Base-by-base conservation (phyloP, 495 filamentous ascomycete species). In the Penicillium odoratum region DNA sequence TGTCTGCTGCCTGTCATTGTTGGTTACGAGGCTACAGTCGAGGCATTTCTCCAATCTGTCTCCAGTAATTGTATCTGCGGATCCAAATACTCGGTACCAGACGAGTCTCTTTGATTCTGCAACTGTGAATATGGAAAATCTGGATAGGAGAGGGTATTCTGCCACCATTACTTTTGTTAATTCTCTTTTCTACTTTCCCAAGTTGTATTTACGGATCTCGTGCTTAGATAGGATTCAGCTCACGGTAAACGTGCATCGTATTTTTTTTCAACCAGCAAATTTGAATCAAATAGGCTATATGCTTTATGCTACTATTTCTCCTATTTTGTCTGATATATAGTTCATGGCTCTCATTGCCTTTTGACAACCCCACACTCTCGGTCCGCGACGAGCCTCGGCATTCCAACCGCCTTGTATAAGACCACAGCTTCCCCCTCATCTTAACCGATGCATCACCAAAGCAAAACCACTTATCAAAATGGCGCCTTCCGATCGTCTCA, bases 401-500 rank as follows among this genome's bases (percentile, higher is more conserved):
- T 31, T 67, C 25, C 31, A 16, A 55, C 29, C 53, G n/a, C 62
- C 36, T 45, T 59, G 51, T 69, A 69, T 69, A 67, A 67, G 61
- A 55, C 48, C 53, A 28, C 55, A 59, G 25, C 48, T 52, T 56
- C 29, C 57, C 31, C 48, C 49, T 49, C 46, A 48, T 26, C 18
- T 46, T n/a, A 34, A 3, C 44, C 31, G 21, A 16, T 26, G 30
- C 28, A 51, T 26, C 31, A 5, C 16, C 40, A 36, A 31, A 26
- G 25, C 26, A 25, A 26, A 48, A 25, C 48, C 30, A n/a, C 52
- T 38, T 16, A 55, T 38, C 34, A 64, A 18, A 55, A 78, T 77
- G 74, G 58, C 74, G 33, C 67, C 70, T 40, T 55, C 79, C 21
- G 76, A 86, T 68, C 81, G 87, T 58, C 74, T 87, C 57, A 70